A percentile compares a stretch with the other conserved stretches of the same genome.
phyloP scores from a whole-genome alignment of 2,329 filamentous ascomycete species.

The Pyrenophora teres region DNA sequence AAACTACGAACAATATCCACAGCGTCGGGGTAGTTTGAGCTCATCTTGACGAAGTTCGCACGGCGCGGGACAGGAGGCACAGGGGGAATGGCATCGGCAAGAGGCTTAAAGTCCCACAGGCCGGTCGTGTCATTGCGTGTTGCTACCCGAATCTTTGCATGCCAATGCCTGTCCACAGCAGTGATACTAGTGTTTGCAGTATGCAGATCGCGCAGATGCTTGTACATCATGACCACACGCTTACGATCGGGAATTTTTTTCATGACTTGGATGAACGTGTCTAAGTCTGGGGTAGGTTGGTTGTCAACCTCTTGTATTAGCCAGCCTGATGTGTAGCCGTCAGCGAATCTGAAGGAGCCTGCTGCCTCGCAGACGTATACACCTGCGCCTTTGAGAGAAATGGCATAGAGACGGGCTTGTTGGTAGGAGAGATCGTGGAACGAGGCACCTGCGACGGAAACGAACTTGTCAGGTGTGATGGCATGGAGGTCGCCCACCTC shows the following conservation, averaged over 20 bases:
- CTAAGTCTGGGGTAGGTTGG: conserved; percentile 83
- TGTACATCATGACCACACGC: conserved; percentile 91
- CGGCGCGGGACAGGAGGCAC: conserved; percentile 72
- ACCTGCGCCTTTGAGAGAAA: conserved; percentile 75
- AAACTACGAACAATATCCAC: conserved; percentile 93
- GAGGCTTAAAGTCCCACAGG: conserved; percentile 90
- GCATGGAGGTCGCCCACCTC: conserved; percentile 86
- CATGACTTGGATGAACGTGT: conserved; percentile 90
- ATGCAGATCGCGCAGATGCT: conserved; percentile 92
- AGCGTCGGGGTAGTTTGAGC: conserved; percentile 85
- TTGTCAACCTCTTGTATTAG: conserved; percentile 91
- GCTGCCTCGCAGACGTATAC: conserved; percentile 95
- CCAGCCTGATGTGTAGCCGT: conserved; percentile 89
- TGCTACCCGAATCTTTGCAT: conserved; percentile 89
- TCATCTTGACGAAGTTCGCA: conserved; percentile 89
- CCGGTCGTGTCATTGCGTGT: conserved; percentile 88
- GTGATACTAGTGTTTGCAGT: conserved; percentile 92
- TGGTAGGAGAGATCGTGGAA: conserved; percentile 98
- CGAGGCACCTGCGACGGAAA: conserved; percentile 88
- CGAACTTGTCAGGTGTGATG: conserved; percentile 95
- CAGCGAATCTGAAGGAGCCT: conserved; percentile 88
- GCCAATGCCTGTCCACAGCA: conserved; percentile 94
- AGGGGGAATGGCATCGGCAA: conserved; percentile 79
- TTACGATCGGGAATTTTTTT: conserved; percentile 79
- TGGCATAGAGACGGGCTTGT: conserved; percentile 92